phyloP scores from a whole-genome alignment of 2,329 filamentous ascomycete genomes.

The Fusarium oligoseptatum region DNA sequence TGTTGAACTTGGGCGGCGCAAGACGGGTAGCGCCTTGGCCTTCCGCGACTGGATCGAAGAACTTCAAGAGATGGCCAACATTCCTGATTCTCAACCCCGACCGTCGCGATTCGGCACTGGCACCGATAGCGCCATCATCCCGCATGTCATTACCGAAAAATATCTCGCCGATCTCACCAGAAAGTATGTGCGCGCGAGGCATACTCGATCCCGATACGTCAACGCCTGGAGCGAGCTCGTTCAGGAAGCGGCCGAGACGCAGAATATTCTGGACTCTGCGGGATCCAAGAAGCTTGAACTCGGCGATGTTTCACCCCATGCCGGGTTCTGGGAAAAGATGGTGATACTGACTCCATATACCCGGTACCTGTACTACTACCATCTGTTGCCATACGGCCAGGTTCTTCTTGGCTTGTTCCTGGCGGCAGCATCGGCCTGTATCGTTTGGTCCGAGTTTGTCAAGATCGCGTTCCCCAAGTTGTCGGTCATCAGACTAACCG shows the following conservation, averaged over 20 bases:
- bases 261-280: slow-evolving; percentile 86
- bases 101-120: slow-evolving; percentile 56
- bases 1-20: slow-evolving; percentile 81
- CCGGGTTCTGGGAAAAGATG: slow-evolving; percentile 66
- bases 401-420: slow-evolving; percentile 76
- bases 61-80: slow-evolving; percentile 79
- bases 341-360: slow-evolving; percentile 83
- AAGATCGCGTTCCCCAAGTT: slow-evolving; percentile 83
- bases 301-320: slow-evolving; percentile 67
- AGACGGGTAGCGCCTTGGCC: slow-evolving; percentile 79
- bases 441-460: slow-evolving; percentile 94
- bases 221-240: slow-evolving; percentile 89
- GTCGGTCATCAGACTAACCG: slow-evolving; percentile 75
- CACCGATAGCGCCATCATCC: slow-evolving; percentile 66
- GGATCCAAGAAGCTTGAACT: slow-evolving; percentile 86
- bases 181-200: slow-evolving; percentile 83
- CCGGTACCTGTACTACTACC: slow-evolving; percentile 82
- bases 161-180: slow-evolving; percentile 92
- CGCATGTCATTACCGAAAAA: slow-evolving; percentile 89
- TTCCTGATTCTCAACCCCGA: slow-evolving; percentile 72
- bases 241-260: slow-evolving; percentile 78
- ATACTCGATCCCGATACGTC: slow-evolving; percentile 84
- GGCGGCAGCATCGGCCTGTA: slow-evolving; percentile 80
- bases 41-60: slow-evolving; percentile 98
- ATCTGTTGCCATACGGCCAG: slow-evolving; percentile 77